Base-by-base conservation (phyloP, 2,329 filamentous ascomycete genomes). In the Pyrenophora tritici-repentis region DNA sequence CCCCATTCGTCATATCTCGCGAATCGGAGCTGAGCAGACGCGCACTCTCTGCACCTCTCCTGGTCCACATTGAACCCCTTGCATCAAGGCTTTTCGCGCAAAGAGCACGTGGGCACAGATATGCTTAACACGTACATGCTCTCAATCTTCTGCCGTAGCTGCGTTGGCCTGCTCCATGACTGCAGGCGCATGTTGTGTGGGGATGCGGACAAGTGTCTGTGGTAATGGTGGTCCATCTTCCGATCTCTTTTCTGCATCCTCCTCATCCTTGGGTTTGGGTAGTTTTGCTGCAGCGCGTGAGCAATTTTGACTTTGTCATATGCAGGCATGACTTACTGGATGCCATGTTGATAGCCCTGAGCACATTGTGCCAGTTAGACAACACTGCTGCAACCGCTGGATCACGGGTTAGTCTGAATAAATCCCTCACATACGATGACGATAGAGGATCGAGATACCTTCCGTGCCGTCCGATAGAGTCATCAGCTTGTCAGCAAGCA, bases 281-380 rank as follows among this genome's bases (percentile, higher is more conserved):
- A 92, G 78, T 79, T 89, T 90, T 49, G 83, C 88, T 91, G 35
- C 16, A 18, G 40, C 10, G 32, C 22, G 50, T 65, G 52, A 68
- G 56, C 50, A 40, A n/a, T 39, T 32, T 17, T 36, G 29, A 13
- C 37, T 20, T 47, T 29, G 4, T 42, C 9, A 3, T 12, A 29
- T 29, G 10, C 26, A 29, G 10, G 13, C 36, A 26, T 6, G 22
- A 76, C 85, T 67, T 80, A 92, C 89, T 82, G 53, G 88, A 92
- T 55, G 90, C 90, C 88, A 94, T 92, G 67, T 88, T 88, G 67
- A 95, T 92, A 35, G 89, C 89, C 59, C 88, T 82, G 53, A 95
- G 80, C 58, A 95, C 90, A 63, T 90, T 92, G 73, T 92, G 88
- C 90, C 90, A 95, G 72, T 94, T 95, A 45, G 87, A 84, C 70